Base-by-base conservation (phyloP, 2,329 filamentous ascomycete species). In the Colletotrichum sp. region DNA sequence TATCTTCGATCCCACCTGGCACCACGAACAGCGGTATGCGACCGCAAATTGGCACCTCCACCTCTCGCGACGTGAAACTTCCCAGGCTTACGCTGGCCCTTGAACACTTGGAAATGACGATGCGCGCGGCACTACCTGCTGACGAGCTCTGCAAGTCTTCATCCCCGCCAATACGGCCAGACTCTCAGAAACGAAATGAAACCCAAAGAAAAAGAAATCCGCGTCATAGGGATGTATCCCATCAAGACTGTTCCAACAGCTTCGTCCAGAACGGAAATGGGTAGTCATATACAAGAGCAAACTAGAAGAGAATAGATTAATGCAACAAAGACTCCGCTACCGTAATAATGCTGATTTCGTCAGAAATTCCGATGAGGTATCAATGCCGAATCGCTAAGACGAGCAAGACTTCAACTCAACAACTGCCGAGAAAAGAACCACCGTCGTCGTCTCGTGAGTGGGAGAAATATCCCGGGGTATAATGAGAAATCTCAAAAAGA, bases 381-480 rank as follows among this genome's bases (percentile, higher is more conserved):
- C 70, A 49, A 59, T 69, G 70, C 63, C 57, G 73, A 69, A 69
- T 65, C 64, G 70, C 73, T 52, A 73, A 69, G 70, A 73, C 39
- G 39, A 52, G 26, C 9, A 32, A 72, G 72, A 52, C 69, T 72
- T 72, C 63, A 68, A 69, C 73, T 73, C 49, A 59, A 69, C 70
- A 52, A 26, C 75, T 74, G 74, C 71, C 55, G 55, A 71, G 71
- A 75, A 71, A 36, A 66, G 60, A 77, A 76, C 26, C 70, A 28
- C 24, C 72, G 49, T 72, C 67, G 64, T 68, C 72, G 63, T 68
- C 65, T 67, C 63, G 60, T 72, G 57, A 72, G 39, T 63, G 65
- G 73, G 69, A 65, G 52, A 44, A 55, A 44, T 76, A 65, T 77
- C 65, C 67, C 75, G 71, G 65, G 79, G 78, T 71, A 77, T 73